A percentile compares a stretch with the other conserved stretches of the same genome.
Conservation (phyloP, 306 rosid genomes). For the Alnus glutinosa region DNA sequence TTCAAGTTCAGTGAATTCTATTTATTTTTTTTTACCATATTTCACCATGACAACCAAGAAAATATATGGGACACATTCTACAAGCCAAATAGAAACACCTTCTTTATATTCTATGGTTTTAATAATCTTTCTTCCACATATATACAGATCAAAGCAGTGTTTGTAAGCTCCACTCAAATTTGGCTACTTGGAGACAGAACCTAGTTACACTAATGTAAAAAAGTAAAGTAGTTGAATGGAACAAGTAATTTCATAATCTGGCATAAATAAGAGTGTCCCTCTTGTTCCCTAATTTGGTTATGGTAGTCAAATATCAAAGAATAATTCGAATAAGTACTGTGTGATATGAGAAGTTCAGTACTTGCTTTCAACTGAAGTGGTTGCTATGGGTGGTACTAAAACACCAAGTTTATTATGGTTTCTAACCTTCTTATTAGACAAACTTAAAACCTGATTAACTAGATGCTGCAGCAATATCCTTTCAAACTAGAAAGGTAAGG, state of each 20-base stretch:
- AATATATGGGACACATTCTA: background rate
- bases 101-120: background rate
- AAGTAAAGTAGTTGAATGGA: background rate
- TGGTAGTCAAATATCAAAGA: background rate
- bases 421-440: background rate
- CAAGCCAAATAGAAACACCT: background rate
- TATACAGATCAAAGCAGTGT: background rate
- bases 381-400: background rate
- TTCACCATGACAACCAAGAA: background rate
- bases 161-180: background rate
- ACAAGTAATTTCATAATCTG: background rate
- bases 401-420: background rate
- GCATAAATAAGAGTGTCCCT: background rate
- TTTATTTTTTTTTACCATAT: background rate
- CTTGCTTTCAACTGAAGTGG: background rate
- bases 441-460: background rate
- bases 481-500: background rate
- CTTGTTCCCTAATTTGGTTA: slow-evolving; percentile 1
- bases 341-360: background rate
- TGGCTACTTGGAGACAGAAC: background rate
- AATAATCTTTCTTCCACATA: background rate
- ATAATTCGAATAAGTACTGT: background rate
- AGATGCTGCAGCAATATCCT: background rate
- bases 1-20: background rate
- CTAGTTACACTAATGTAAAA: background rate